Percentiles rank a stretch among this genome's conserved stretches.
These are phyloP conservation scores for Chytriomyces hyalinus DNA, from an alignment of 192 early-diverging fungal species.

Conservation along the genomic window DNA sequence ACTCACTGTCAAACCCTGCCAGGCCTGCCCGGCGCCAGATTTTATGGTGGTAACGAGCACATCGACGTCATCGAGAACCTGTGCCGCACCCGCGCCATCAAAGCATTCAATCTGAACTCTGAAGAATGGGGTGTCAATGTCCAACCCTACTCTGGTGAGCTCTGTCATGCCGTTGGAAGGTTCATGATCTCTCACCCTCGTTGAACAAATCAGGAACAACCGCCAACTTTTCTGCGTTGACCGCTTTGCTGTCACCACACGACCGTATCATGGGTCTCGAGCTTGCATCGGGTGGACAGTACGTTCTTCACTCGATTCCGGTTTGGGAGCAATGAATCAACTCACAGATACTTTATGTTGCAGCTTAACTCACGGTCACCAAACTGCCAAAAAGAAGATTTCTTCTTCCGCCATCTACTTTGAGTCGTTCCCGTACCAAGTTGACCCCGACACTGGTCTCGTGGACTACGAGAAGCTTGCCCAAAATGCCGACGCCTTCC, in stretches of 20 bases:
- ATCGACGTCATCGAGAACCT: slow-evolving; percentile 95
- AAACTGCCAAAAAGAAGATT: slow-evolving; percentile 99
- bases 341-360: background rate
- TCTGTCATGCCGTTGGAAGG: background rate
- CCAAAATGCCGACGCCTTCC: slow-evolving; percentile 90
- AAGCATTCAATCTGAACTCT: slow-evolving; percentile 87
- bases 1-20: background rate
- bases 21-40: slow-evolving; percentile 92
- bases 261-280: slow-evolving; percentile 99
- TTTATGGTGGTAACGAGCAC: slow-evolving; percentile 99
- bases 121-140: slow-evolving; percentile 99
- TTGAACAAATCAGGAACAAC: slow-evolving; percentile 68
- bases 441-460: slow-evolving; percentile 82
- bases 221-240: slow-evolving; percentile 98
- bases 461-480: slow-evolving; percentile 96
- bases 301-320: background rate
- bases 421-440: slow-evolving; percentile 98
- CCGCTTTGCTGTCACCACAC: slow-evolving; percentile 92
- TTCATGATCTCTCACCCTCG: background rate
- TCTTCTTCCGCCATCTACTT: slow-evolving; percentile 99
- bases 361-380: slow-evolving; percentile 96
- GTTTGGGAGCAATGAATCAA: background rate
- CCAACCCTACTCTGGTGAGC: slow-evolving; percentile 94
- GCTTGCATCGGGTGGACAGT: slow-evolving; percentile 97
- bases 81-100: slow-evolving; percentile 93